Evolutionary conservation across 2,329 filamentous ascomycete genomes (phyloP).

Genomic region (Stagonosporopsis vannaccii): DNA sequence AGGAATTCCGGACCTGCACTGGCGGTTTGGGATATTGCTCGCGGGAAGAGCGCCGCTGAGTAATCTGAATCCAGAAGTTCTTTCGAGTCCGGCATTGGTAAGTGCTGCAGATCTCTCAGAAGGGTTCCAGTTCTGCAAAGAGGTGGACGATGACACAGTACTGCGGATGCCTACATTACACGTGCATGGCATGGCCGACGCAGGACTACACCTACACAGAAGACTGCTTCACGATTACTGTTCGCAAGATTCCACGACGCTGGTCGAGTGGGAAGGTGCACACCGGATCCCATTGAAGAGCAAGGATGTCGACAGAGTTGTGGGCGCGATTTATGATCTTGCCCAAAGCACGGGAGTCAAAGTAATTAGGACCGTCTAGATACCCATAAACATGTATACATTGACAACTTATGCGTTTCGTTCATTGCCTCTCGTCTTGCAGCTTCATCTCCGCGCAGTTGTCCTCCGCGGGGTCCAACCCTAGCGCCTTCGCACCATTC

Average conservation of each 20-base stretch:
- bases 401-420: background rate
- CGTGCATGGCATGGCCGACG: slow-evolving; percentile 70
- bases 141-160: slow-evolving; percentile 55
- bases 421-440: background rate
- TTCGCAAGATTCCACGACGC: slow-evolving; percentile 57
- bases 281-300: slow-evolving; percentile 75
- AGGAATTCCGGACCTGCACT: slow-evolving; percentile 49
- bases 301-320: slow-evolving; percentile 67
- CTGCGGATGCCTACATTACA: slow-evolving; percentile 69
- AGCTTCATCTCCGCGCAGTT: background rate
- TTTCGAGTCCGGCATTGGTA: slow-evolving; percentile 49
- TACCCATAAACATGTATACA: background rate
- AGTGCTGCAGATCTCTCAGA: slow-evolving; percentile 54
- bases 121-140: slow-evolving; percentile 46
- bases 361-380: slow-evolving; percentile 39
- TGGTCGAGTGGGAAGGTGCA: slow-evolving; percentile 77
- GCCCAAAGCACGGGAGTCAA: slow-evolving; percentile 59
- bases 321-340: slow-evolving; percentile 60
- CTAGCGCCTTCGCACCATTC: background rate
- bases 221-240: slow-evolving; percentile 67
- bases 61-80: slow-evolving; percentile 55
- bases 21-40: slow-evolving; percentile 68
- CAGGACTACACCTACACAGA: slow-evolving; percentile 66
- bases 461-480: background rate
- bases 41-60: slow-evolving; percentile 68